Evolutionary conservation across 805 yeast genomes (phyloP).

Genomic region (Lipomyces japonicus): DNA sequence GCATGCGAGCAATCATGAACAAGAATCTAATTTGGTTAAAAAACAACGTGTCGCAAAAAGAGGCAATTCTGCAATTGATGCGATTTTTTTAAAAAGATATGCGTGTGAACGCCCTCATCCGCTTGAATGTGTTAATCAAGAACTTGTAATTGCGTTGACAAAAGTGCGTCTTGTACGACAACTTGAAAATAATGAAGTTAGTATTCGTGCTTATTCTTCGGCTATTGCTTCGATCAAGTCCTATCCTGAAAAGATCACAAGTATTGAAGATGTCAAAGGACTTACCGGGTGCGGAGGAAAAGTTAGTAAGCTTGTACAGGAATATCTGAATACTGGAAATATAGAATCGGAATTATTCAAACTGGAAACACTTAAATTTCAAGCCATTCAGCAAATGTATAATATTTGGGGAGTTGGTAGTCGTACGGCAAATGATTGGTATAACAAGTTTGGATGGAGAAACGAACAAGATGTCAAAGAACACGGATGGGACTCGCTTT

Average conservation of each 20-base stretch:
- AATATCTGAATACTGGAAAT: conserved; percentile 23
- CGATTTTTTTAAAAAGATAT: conserved; percentile 3
- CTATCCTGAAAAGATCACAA: conserved; percentile 18
- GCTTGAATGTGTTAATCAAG: conserved; percentile 14
- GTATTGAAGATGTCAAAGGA: conserved; percentile 10
- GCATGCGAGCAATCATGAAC: not conserved
- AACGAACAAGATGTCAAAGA: conserved; percentile 17
- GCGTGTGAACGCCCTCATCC: conserved; percentile 27
- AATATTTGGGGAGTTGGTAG: conserved; percentile 30
- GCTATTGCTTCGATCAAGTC: conserved; percentile 27
- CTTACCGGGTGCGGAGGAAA: conserved; percentile 29
- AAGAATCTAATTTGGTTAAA: not conserved
- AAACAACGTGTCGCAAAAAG: too few relatives aligned
- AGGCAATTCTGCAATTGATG: conserved; percentile 3
- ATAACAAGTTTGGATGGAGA: conserved; percentile 21
- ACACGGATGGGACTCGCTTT: conserved; percentile 16
- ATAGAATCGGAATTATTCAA: conserved; percentile 20
- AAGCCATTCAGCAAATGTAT: conserved; percentile 12
- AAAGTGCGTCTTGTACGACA: conserved; percentile 21
- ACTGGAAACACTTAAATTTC: conserved; percentile 9
- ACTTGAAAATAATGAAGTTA: conserved; percentile 15
- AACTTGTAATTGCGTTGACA: conserved; percentile 4
- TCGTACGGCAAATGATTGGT: conserved; percentile 23
- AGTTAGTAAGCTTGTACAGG: conserved; percentile 17
- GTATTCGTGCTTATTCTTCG: conserved; percentile 28